Evolutionary conservation across 2,329 filamentous ascomycete genomes (phyloP), one percentile per base, ranked within the genome.

Genomic region (Lachnellula arida): DNA sequence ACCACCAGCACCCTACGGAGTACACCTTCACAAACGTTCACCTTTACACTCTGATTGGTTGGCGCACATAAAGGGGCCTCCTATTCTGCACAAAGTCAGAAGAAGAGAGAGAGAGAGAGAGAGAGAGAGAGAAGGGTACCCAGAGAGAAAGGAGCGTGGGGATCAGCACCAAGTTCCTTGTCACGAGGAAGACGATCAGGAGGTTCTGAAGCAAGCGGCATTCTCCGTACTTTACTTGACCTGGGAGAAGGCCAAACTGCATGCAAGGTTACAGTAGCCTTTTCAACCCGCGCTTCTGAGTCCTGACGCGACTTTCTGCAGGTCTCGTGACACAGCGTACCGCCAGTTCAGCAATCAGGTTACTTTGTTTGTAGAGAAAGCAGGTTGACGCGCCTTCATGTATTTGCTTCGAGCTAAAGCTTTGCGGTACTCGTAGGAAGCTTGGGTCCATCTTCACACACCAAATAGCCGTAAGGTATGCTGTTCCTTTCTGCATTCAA

Each of bases 311-410:
- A 35, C 35, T 32, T n/a, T 35, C 47, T 39, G 15, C 43, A 37
- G 46, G 54, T 56, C 54, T 49, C 54, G 54, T 56, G 54, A 56
- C 54, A 50, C 50, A 44, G 46, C 50, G 49, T 46, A 8, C 12
- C n/a, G 42, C 32, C 39, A 43, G 19, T 14, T 19, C 34, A 44
- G n/a, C 11, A 14, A 44, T 44, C 19, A 44, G 42, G 42, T 44
- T 44, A 44, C 42, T 17, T 15, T 40, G 15, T 39, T 44, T 22
- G 40, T 44, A 43, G 37, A 39, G 37, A 12, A 19, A 19, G 42
- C 11, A 44, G 1, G 42, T 23, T 14, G 19, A 44, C 19, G 42
- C 42, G 42, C 42, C 37, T 19, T 44, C 42, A 17, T 23, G 42
- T 12, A 12, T 44, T 19, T 44, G 37, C 37, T 40, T 32, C 28